phyloP scores from a whole-genome alignment of 176 grass and related monocot genomes.

The maize (Zea mays) region Zm-B73-REFERENCE-NAM-5.0 NC_050097.1:162892501-162893000 shows the following conservation, averaged over 20 bases:
- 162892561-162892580: slow-evolving; percentile 54
- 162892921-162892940: too few relatives aligned
- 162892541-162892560: slow-evolving; percentile 60
- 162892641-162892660: slow-evolving; percentile 57
- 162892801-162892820: slow-evolving; percentile 64
- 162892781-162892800: slow-evolving; percentile 42
- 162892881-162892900: too few relatives aligned
- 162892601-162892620: slow-evolving; percentile 57
- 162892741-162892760: slow-evolving; percentile 50
- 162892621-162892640: slow-evolving; percentile 21
- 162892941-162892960: too few relatives aligned
- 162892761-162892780: slow-evolving; percentile 48
- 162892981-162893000: slow-evolving; percentile 48
- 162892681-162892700: slow-evolving; percentile 60
- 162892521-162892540: slow-evolving; percentile 79
- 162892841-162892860: slow-evolving; percentile 7
- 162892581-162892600: slow-evolving; percentile 61
- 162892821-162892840: slow-evolving; percentile 58
- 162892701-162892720: slow-evolving; percentile 43
- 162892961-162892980: slow-evolving; percentile 57
- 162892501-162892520: slow-evolving; percentile 77
- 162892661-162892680: slow-evolving; percentile 38
- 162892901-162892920: too few relatives aligned
- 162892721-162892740: slow-evolving; percentile 52
- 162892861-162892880: too few relatives aligned